These are phyloP conservation scores for Kwoniella mangroviensis DNA, from an alignment of 768 basidiomycete species.

Conservation along the genomic window DNA sequence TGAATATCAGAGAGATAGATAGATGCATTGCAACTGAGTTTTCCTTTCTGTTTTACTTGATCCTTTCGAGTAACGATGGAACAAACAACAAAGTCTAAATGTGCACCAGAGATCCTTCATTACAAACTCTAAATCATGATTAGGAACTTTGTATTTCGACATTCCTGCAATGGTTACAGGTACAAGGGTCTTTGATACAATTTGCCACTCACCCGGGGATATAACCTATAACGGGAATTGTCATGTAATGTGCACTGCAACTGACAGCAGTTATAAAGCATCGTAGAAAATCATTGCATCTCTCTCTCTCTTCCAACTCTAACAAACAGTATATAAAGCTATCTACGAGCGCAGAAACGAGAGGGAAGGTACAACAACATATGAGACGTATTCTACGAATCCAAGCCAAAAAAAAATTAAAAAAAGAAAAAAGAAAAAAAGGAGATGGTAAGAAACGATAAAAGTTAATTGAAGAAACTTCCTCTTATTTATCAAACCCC, in stretches of 20 bases:
- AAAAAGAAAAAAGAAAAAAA: conserved; percentile 18
- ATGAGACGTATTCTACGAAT: background rate
- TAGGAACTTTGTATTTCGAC: background rate
- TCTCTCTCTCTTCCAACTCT: too few relatives aligned
- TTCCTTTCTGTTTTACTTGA: background rate
- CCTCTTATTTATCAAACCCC: background rate
- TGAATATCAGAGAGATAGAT: too few relatives aligned
- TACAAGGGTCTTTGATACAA: background rate
- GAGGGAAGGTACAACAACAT: background rate
- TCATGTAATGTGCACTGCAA: background rate
- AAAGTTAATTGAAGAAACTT: background rate
- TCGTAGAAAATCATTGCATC: background rate
- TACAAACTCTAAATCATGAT: background rate
- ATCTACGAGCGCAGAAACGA: background rate
- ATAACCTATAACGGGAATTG: conserved; percentile 2
- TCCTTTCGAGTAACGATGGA: background rate
- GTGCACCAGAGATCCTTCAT: background rate
- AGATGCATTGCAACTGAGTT: too few relatives aligned
- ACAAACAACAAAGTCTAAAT: too few relatives aligned
- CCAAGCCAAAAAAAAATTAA: conserved; percentile 2
- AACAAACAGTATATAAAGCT: too few relatives aligned
- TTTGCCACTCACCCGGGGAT: conserved; percentile 2
- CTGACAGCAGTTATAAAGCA: too few relatives aligned
- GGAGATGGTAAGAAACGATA: background rate
- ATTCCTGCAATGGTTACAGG: too few relatives aligned